phyloP scores from a whole-genome alignment of 495 filamentous ascomycete species.

The Penicillium egyptiacum region DNA sequence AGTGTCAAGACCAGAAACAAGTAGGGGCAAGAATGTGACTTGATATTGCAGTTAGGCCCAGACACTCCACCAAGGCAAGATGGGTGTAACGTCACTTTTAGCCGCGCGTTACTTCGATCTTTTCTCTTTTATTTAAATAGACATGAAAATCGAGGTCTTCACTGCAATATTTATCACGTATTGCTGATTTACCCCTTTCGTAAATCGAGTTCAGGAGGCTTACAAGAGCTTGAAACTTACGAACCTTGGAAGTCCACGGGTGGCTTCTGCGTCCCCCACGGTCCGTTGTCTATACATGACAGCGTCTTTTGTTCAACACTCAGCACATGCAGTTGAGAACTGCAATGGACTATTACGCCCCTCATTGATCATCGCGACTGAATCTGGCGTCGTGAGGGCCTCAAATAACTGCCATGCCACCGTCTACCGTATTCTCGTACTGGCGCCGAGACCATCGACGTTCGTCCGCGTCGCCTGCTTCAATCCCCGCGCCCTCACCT shows the following conservation, averaged over 20 bases:
- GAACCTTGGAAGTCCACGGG: conserved; percentile 9
- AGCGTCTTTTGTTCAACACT: conserved; percentile 21
- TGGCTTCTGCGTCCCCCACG: conserved; percentile 23
- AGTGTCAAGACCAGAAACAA: neutral
- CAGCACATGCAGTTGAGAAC: conserved; percentile 16
- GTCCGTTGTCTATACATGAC: conserved; percentile 25
- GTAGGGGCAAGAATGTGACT: conserved; percentile 11
- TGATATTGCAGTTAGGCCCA: conserved; percentile 5
- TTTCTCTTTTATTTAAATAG: neutral
- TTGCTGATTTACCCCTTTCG: neutral
- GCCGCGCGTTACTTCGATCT: conserved; percentile 5
- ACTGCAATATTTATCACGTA: neutral
- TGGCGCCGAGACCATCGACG: conserved; percentile 50
- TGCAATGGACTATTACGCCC: conserved; percentile 24
- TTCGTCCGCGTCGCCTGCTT: conserved; percentile 37
- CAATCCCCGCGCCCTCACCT: conserved; percentile 26
- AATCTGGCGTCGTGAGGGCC: conserved; percentile 12
- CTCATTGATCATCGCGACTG: conserved; percentile 11
- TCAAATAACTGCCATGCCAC: conserved; percentile 34
- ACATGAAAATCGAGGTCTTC: neutral
- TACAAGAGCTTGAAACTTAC: neutral
- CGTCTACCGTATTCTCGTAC: conserved; percentile 51
- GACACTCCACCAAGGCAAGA: conserved; percentile 7
- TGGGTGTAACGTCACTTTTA: conserved; percentile 7
- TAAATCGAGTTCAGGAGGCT: neutral